These are phyloP conservation scores for Neonothopanus nambi DNA, from an alignment of 1,284 basidiomycete species.

Conservation along the genomic window DNA sequence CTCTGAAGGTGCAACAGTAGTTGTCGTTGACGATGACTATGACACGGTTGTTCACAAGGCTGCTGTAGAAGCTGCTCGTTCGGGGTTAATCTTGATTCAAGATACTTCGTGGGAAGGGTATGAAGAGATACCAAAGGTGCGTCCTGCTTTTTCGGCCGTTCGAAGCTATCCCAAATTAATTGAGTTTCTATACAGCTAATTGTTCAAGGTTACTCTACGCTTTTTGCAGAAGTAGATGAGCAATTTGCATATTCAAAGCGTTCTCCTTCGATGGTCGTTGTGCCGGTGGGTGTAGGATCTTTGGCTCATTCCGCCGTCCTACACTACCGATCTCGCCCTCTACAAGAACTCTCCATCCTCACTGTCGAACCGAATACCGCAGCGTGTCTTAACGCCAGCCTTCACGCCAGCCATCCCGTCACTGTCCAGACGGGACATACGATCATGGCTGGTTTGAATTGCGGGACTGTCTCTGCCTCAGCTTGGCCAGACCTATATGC, in stretches of 20 bases:
- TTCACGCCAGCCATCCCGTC: constrained; percentile 1
- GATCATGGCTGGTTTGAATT: constrained; percentile 17
- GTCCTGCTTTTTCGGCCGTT: background rate
- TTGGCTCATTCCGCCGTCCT: constrained; percentile 16
- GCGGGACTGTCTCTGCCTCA: constrained; percentile 14
- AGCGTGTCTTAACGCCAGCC: constrained; percentile 3
- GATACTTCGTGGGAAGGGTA: constrained; percentile 16
- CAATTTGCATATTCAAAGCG: background rate
- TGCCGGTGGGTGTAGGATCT: constrained; percentile 19
- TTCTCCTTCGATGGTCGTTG: constrained; percentile 9
- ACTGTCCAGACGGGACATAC: constrained; percentile 4
- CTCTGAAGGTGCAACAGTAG: constrained; percentile 11
- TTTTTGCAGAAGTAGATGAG: constrained; percentile 14
- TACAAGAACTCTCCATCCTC: constrained; percentile 6
- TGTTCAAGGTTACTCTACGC: constrained; percentile 17
- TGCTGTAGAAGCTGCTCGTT: background rate
- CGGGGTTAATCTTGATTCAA: constrained; percentile 10
- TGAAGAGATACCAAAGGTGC: constrained; percentile 14
- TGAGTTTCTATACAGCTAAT: constrained; percentile 1
- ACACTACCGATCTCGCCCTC: constrained; percentile 4
- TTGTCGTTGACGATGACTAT: constrained; percentile 5
- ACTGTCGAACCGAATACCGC: constrained; percentile 16
- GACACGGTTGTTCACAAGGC: constrained; percentile 12
- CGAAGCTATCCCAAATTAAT: background rate
- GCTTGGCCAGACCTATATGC: constrained; percentile 18